These are phyloP conservation scores for Ambispora gerdemannii DNA, from an alignment of 192 early-diverging fungal genomes.

Conservation along the genomic window DNA sequence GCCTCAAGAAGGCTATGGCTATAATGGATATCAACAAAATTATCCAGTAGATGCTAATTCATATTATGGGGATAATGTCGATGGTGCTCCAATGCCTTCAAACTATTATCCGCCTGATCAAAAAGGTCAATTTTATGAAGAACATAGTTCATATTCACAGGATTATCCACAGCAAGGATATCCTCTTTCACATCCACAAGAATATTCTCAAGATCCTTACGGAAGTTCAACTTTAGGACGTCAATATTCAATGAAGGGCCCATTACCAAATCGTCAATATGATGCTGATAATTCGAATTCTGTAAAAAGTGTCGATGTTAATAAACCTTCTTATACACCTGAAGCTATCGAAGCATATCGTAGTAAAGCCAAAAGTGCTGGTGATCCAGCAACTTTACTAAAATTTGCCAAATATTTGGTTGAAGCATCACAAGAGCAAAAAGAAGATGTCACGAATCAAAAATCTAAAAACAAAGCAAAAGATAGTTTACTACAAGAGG, in stretches of 20 bases:
- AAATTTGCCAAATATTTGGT: conserved; percentile 88
- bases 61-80: conserved; percentile 35
- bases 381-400: conserved; percentile 74
- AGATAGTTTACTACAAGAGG: conserved; percentile 73
- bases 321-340: conserved; percentile 32
- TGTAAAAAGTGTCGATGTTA: conserved; percentile 1
- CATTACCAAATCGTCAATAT: conserved; percentile 9
- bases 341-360: conserved; percentile 44
- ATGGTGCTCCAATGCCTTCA: conserved; percentile 22
- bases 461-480: conserved; percentile 69
- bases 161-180: conserved; percentile 35
- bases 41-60: conserved; percentile 32
- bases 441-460: conserved; percentile 59
- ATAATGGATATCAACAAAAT: conserved; percentile 37
- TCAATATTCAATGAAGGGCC: conserved; percentile 20
- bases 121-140: conserved; percentile 14
- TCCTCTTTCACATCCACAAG: conserved; percentile 32
- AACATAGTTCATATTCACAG: conserved; percentile 30
- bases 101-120: conserved; percentile 34
- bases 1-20: conserved; percentile 30
- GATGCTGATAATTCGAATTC: background rate
- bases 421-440: conserved; percentile 66
- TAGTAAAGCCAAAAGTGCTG: conserved; percentile 48
- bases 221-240: conserved; percentile 26
- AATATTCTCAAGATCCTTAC: conserved; percentile 25